A percentile compares a stretch with the other conserved stretches of the same genome.
Evolutionary conservation across 768 basidiomycete species (phyloP).

Genomic region (Leccinellum luteum): DNA sequence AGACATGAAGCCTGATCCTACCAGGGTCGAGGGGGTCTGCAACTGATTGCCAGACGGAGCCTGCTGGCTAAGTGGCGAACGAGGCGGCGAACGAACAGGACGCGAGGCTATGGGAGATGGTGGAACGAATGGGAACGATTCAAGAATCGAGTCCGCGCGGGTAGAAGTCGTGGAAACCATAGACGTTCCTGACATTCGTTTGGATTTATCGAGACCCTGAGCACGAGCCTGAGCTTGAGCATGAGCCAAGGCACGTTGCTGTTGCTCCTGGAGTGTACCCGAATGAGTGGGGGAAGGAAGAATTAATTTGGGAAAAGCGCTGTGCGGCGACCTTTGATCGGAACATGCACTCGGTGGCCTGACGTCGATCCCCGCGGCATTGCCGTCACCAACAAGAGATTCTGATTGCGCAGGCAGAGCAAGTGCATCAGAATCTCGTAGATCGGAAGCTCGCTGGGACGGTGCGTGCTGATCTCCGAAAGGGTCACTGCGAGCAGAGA

Average conservation of each 20-base stretch:
- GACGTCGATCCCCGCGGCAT: conserved; percentile 66
- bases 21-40: conserved; percentile 2
- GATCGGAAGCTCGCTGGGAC: conserved; percentile 16
- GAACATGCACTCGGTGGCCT: conserved; percentile 40
- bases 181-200: conserved; percentile 63
- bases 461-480: conserved; percentile 57
- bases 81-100: conserved; percentile 70
- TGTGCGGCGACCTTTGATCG: conserved; percentile 45
- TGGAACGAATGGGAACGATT: conserved; percentile 86
- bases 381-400: conserved; percentile 57
- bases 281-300: conserved; percentile 40
- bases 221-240: conserved; percentile 60
- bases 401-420: conserved; percentile 51
- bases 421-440: conserved; percentile 39
- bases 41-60: conserved; percentile 34
- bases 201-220: conserved; percentile 44
- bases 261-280: conserved; percentile 58
- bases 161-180: conserved; percentile 67
- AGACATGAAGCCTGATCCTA: neutral
- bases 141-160: conserved; percentile 79
- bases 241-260: conserved; percentile 58
- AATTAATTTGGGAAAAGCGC: conserved; percentile 63
- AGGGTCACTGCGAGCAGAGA: conserved; percentile 43
- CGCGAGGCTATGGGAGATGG: conserved; percentile 86
- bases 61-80: conserved; percentile 68